These are phyloP conservation scores for Juglanconis oblonga DNA, from an alignment of 2,329 filamentous ascomycete species.

Conservation along the genomic window DNA sequence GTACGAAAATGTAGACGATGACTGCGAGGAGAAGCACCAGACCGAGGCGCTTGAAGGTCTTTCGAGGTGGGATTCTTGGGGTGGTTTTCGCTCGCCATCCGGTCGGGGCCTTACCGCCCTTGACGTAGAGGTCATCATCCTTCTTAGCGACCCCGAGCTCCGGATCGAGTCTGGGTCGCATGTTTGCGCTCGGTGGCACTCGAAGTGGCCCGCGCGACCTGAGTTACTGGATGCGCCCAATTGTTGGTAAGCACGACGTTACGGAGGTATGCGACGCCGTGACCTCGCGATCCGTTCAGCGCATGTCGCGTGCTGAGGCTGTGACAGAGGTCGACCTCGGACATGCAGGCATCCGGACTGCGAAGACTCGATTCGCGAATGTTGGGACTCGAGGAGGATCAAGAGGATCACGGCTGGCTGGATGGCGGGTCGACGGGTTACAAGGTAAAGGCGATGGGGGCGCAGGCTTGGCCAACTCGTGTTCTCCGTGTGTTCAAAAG, in stretches of 20 bases:
- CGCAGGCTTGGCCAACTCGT: not conserved
- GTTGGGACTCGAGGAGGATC: too few species aligned
- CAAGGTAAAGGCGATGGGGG: too few species aligned
- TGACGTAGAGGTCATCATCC: constrained; percentile 50
- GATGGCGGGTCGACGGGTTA: too few species aligned
- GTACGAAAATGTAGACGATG: constrained; percentile 61
- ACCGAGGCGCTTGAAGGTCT: constrained; percentile 51
- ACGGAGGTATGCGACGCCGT: not conserved
- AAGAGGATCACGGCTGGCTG: not conserved
- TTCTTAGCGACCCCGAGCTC: constrained; percentile 60
- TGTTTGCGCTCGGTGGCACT: constrained; percentile 25
- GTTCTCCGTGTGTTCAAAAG: not conserved
- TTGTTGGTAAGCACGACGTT: too few species aligned
- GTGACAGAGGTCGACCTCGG: not conserved
- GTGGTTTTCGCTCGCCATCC: constrained; percentile 13
- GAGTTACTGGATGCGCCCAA: too few species aligned
- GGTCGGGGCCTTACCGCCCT: constrained; percentile 26
- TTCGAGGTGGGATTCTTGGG: constrained; percentile 44
- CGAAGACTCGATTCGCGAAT: not conserved
- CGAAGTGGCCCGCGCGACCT: too few species aligned
- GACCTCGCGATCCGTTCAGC: not conserved
- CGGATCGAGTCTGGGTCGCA: constrained; percentile 46
- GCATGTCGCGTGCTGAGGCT: not conserved
- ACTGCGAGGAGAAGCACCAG: constrained; percentile 44
- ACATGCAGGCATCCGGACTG: not conserved